phyloP scores from a whole-genome alignment of 805 yeast species.

The Saturnispora mendoncae region DNA sequence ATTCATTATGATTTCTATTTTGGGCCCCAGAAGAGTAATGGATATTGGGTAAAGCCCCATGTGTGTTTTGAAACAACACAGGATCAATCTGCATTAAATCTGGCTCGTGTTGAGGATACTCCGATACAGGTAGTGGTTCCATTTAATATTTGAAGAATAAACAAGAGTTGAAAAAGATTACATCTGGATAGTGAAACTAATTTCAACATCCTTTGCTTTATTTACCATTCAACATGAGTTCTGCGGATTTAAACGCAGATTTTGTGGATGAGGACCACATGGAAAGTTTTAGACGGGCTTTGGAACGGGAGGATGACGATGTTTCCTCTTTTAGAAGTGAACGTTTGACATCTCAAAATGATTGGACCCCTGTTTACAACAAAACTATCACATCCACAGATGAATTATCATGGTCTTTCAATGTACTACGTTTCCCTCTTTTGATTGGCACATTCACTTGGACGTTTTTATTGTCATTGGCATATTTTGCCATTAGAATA shows the following conservation, averaged over 20 bases:
- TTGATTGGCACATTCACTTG: slow-evolving; percentile 44
- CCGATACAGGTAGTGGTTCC: slow-evolving; percentile 4
- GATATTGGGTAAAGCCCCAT: slow-evolving; percentile 11
- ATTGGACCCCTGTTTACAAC: slow-evolving; percentile 38
- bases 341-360: slow-evolving; percentile 33
- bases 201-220: too few species aligned
- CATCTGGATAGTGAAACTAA: too few species aligned
- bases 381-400: slow-evolving; percentile 16
- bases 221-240: slow-evolving; percentile 1
- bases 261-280: slow-evolving; percentile 26
- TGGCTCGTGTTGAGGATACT: background rate
- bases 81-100: slow-evolving; percentile 8
- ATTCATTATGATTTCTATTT: slow-evolving; percentile 13
- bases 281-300: slow-evolving; percentile 31
- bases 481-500: slow-evolving; percentile 46
- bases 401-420: slow-evolving; percentile 29
- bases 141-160: background rate
- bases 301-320: slow-evolving; percentile 26
- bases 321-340: slow-evolving; percentile 3
- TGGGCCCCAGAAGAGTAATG: slow-evolving; percentile 7
- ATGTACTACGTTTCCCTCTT: slow-evolving; percentile 58
- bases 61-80: slow-evolving; percentile 11
- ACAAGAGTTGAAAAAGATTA: background rate
- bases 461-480: slow-evolving; percentile 40
- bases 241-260: slow-evolving; percentile 20